These are phyloP conservation scores for Candida silvicultrix DNA, from an alignment of 805 yeast genomes.

Conservation along the genomic window DNA sequence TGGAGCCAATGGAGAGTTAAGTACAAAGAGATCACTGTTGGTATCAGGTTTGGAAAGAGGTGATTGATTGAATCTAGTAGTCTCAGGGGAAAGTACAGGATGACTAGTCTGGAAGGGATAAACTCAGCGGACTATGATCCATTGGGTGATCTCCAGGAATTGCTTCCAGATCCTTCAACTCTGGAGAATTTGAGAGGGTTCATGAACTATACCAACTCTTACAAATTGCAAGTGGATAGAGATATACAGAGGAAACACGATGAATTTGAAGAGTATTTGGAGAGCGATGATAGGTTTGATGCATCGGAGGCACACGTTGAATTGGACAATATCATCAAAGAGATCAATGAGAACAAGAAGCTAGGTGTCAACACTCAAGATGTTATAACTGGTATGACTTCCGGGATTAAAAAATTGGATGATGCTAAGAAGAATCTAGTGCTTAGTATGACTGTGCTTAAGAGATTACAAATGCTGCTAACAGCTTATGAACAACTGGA, in stretches of 20 bases:
- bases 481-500: slow-evolving; percentile 63
- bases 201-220: slow-evolving; percentile 40
- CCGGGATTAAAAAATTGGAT: slow-evolving; percentile 73
- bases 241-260: slow-evolving; percentile 35
- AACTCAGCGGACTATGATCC: slow-evolving; percentile 46
- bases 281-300: slow-evolving; percentile 16
- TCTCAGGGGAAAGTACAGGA: background rate
- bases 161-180: slow-evolving; percentile 46
- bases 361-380: slow-evolving; percentile 51
- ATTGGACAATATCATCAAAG: slow-evolving; percentile 32
- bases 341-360: slow-evolving; percentile 40
- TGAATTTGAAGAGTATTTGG: slow-evolving; percentile 25
- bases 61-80: background rate
- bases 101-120: slow-evolving; percentile 9
- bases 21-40: no score
- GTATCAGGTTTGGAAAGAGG: no score
- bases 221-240: slow-evolving; percentile 42
- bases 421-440: slow-evolving; percentile 79
- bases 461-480: slow-evolving; percentile 80
- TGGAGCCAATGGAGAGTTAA: no score
- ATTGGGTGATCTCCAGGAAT: slow-evolving; percentile 38
- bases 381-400: slow-evolving; percentile 64
- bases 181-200: slow-evolving; percentile 46
- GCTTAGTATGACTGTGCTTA: slow-evolving; percentile 76
- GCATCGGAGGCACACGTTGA: slow-evolving; percentile 14